Percentiles rank a stretch among this genome's conserved stretches.
Evolutionary conservation across 345 rosid species (phyloP).

Genomic region (Ricinus communis): DNA sequence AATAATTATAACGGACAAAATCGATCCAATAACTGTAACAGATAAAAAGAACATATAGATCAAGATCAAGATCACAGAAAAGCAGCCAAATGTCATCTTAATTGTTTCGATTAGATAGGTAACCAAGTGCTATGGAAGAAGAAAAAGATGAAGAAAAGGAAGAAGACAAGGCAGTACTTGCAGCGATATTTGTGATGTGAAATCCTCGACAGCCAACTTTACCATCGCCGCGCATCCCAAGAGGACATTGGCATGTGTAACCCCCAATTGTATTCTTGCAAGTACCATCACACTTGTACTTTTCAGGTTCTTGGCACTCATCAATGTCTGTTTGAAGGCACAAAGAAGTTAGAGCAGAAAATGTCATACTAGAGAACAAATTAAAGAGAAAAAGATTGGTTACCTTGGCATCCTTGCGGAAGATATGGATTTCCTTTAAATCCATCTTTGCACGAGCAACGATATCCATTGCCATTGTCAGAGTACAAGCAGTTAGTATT

Average conservation of each 20-base stretch:
- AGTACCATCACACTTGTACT: conserved; percentile 2
- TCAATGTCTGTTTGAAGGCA: not conserved
- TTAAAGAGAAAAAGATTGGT: too few relatives aligned
- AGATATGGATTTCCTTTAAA: not conserved
- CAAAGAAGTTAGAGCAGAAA: too few relatives aligned
- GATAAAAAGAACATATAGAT: not conserved
- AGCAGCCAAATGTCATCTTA: too few relatives aligned
- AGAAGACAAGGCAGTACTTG: conserved; percentile 4
- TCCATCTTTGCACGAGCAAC: not conserved
- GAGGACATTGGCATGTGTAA: conserved; percentile 19
- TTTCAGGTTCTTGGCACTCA: not conserved
- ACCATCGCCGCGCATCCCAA: conserved; percentile 23
- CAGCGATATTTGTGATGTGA: not conserved
- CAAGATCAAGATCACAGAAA: too few relatives aligned
- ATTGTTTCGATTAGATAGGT: too few relatives aligned
- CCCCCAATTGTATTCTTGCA: conserved; percentile 13
- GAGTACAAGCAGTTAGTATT: not conserved
- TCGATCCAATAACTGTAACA: conserved; percentile 13
- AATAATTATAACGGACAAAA: not conserved
- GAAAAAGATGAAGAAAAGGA: too few relatives aligned
- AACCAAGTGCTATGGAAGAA: too few relatives aligned
- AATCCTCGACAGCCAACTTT: conserved; percentile 21
- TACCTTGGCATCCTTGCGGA: not conserved
- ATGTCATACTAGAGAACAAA: too few relatives aligned
- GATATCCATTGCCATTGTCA: not conserved